Percentiles rank a stretch among this genome's conserved stretches.
Evolutionary conservation across 2,329 filamentous ascomycete species (phyloP).

Genomic region (Ophiocordyceps unilateralis): DNA sequence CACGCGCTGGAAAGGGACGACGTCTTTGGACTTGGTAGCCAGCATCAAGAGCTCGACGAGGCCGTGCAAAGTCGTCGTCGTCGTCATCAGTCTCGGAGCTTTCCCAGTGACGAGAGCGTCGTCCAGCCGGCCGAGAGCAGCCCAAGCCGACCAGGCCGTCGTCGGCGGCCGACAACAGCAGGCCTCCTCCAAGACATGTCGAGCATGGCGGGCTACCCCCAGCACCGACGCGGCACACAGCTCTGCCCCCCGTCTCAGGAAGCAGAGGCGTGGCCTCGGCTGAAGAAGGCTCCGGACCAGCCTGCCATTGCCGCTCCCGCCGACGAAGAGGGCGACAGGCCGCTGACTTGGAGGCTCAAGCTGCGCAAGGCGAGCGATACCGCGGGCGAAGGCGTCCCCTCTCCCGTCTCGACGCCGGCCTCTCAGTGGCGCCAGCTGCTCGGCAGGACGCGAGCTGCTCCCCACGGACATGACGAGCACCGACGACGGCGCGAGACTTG

Average conservation of each 20-base stretch:
- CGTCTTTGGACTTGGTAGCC: background rate
- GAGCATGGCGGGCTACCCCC: slow-evolving; percentile 3
- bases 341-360: background rate
- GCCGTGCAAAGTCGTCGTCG: no score
- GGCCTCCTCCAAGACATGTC: slow-evolving; percentile 1
- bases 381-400: no score
- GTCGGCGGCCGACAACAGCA: background rate
- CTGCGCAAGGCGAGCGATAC: background rate
- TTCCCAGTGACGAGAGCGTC: no score
- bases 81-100: no score
- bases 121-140: background rate
- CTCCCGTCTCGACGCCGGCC: slow-evolving; percentile 1
- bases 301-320: background rate
- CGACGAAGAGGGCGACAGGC: background rate
- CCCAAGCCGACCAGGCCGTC: background rate
- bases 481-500: background rate
- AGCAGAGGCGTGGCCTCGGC: slow-evolving; percentile 5
- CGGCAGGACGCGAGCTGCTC: background rate
- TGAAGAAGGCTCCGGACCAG: slow-evolving; percentile 1
- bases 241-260: slow-evolving; percentile 2
- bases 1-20: background rate
- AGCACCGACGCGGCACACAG: slow-evolving; percentile 4
- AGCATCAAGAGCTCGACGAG: no score
- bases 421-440: slow-evolving; percentile 4
- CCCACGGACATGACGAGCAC: background rate